phyloP scores from a whole-genome alignment of 805 yeast species.

The Pichia manshurica region DNA sequence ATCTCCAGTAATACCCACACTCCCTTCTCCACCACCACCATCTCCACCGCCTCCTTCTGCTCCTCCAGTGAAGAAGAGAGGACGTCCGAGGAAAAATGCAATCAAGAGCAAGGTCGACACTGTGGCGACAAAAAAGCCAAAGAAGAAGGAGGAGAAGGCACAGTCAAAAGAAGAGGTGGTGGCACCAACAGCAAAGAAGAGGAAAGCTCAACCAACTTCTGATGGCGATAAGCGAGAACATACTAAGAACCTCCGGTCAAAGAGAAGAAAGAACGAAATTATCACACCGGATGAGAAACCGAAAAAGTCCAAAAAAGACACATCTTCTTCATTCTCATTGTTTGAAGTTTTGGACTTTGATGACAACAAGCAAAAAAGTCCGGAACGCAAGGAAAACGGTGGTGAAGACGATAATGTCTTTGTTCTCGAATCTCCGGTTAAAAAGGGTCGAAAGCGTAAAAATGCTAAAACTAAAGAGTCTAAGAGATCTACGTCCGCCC shows the following conservation, averaged over 20 bases:
- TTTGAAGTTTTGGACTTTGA: conserved; percentile 14
- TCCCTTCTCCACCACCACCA: no score
- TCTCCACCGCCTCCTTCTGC: background rate
- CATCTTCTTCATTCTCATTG: conserved; percentile 5
- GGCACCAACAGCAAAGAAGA: background rate
- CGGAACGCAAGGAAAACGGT: background rate
- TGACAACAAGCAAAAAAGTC: background rate
- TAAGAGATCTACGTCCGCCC: background rate
- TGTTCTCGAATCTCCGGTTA: conserved; percentile 13
- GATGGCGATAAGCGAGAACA: background rate
- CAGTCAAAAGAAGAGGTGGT: background rate
- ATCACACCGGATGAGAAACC: background rate
- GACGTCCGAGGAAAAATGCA: background rate
- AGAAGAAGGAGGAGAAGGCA: background rate
- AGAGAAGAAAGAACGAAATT: background rate
- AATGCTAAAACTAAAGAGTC: background rate
- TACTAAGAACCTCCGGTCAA: background rate
- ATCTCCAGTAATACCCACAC: background rate
- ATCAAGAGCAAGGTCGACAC: no score
- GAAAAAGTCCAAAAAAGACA: background rate
- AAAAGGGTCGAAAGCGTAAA: background rate
- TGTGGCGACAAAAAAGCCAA: no score
- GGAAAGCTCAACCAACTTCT: background rate
- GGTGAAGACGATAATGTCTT: conserved; percentile 9
- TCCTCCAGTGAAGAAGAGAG: background rate